Base-by-base conservation (phyloP, 2,329 filamentous ascomycete genomes). In the Akanthomyces uredinophilus region DNA sequence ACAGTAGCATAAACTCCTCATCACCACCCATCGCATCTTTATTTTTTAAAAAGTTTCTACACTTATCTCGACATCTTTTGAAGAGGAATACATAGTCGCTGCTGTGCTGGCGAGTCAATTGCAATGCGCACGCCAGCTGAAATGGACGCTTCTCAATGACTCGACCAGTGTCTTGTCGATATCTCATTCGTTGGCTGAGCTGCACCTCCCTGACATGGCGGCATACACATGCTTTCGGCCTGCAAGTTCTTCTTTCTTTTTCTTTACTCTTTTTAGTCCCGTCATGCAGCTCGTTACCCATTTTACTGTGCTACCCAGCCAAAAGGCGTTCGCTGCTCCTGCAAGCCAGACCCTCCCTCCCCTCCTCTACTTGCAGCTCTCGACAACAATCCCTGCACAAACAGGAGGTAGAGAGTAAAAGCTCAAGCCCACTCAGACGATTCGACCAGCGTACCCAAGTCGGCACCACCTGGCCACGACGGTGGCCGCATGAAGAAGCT, bases 251-350 rank as follows among this genome's bases (percentile, higher is more conserved):
- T 37, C 50, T 39, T 24, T 18, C 18, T 16, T n/a, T 32, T 14
- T n/a, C 3, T 18, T n/a, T 13, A 22, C 13, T 47, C 22, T 47
- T 27, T 20, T 44, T n/a, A 13, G 6, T 6, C 6, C 24, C 46
- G 46, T 49, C 46, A 7, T n/a, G 46, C 24, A 29, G 50, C 32
- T 39, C 11, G 29, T 4, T 43, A 13, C 20, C 11, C 29, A 2
- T 43, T 43, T 43, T 16, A 20, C 18, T 49, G 46, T 49, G 22
- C 24, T 13, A 41, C 37, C 24, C 24, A 6, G 8, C 24, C 16
- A 11, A 41, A 41, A 44, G 39, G 41, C 43, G 54, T 57, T 57
- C 41, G 54, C 54, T 44, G 52, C 54, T 57, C 29, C 54, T 57
- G 54, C 54, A 57, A 47, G 54, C 53, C 53, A 35, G 39, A 41